Conservation (phyloP, 176 grass and related monocot genomes). For the Canna indica region DNA sequence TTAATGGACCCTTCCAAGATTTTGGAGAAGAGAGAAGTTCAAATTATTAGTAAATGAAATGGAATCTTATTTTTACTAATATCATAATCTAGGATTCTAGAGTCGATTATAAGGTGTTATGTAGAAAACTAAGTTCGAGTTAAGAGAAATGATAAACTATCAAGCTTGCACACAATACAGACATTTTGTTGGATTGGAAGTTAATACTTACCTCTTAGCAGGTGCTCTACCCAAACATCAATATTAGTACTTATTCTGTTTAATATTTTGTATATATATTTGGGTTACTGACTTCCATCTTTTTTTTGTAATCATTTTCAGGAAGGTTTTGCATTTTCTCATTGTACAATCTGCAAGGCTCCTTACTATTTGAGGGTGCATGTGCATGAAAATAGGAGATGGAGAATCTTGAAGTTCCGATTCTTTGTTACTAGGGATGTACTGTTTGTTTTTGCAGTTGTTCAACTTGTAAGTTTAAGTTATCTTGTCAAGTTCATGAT, state of each 20-base stretch:
- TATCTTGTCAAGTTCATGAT: slow-evolving; percentile 20
- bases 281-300: slow-evolving; percentile 1
- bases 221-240: background rate
- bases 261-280: background rate
- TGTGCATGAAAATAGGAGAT: slow-evolving; percentile 86
- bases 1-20: too few relatives aligned
- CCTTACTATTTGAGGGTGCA: slow-evolving; percentile 96
- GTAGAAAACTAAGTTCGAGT: too few relatives aligned
- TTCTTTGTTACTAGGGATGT: slow-evolving; percentile 99
- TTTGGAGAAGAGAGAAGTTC: too few relatives aligned
- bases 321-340: slow-evolving; percentile 98
- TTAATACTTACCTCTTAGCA: background rate
- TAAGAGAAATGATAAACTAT: too few relatives aligned
- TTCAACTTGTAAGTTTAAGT: slow-evolving; percentile 63
- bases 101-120: too few relatives aligned
- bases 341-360: slow-evolving; percentile 97
- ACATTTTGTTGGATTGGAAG: background rate
- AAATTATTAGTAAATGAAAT: too few relatives aligned
- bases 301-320: slow-evolving; percentile 36
- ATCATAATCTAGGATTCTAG: background rate
- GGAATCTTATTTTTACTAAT: background rate
- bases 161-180: background rate
- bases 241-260: background rate
- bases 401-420: slow-evolving; percentile 95
- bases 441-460: slow-evolving; percentile 82